A percentile compares a stretch with the other conserved stretches of the same genome.
Evolutionary conservation across 805 yeast genomes (phyloP).

Genomic region (Saccharomycopsis olivae): DNA sequence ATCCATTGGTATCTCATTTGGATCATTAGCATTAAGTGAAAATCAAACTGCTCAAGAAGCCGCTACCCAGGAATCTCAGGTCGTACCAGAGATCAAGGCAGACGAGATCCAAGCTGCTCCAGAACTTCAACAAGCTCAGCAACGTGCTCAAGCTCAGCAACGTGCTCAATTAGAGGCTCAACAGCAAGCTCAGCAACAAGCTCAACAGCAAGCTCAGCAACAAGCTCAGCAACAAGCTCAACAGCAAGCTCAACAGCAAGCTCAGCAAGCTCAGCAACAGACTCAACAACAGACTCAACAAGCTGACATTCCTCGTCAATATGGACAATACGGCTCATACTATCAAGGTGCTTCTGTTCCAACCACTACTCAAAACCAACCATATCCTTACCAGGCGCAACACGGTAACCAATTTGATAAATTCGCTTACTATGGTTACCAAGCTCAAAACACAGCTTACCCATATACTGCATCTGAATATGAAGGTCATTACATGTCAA

Average conservation of each 20-base stretch:
- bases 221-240: slow-evolving; percentile 16
- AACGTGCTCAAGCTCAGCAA: slow-evolving; percentile 15
- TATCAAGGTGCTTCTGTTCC: neutral
- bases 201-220: slow-evolving; percentile 17
- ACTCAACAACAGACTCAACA: slow-evolving; percentile 23
- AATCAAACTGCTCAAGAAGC: slow-evolving; percentile 19
- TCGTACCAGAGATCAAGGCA: slow-evolving; percentile 7
- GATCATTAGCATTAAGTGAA: slow-evolving; percentile 40
- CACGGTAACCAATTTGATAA: no score
- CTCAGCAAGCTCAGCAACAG: slow-evolving; percentile 20
- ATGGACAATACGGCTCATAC: slow-evolving; percentile 8
- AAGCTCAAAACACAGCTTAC: no score
- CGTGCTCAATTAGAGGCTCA: slow-evolving; percentile 2
- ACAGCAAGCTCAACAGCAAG: slow-evolving; percentile 10
- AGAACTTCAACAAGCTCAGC: slow-evolving; percentile 16
- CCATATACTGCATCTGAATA: no score
- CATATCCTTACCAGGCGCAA: neutral
- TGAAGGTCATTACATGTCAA: no score
- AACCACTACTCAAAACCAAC: neutral
- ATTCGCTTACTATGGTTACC: slow-evolving; percentile 7
- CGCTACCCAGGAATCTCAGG: slow-evolving; percentile 19
- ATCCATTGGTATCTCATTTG: slow-evolving; percentile 52
- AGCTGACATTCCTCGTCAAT: slow-evolving; percentile 1
- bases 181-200: slow-evolving; percentile 16
- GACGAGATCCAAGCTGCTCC: slow-evolving; percentile 13